These are phyloP conservation scores for Globisporangium perplexum DNA, from an alignment of 352 stramenopile species.

Conservation along the genomic window DNA sequence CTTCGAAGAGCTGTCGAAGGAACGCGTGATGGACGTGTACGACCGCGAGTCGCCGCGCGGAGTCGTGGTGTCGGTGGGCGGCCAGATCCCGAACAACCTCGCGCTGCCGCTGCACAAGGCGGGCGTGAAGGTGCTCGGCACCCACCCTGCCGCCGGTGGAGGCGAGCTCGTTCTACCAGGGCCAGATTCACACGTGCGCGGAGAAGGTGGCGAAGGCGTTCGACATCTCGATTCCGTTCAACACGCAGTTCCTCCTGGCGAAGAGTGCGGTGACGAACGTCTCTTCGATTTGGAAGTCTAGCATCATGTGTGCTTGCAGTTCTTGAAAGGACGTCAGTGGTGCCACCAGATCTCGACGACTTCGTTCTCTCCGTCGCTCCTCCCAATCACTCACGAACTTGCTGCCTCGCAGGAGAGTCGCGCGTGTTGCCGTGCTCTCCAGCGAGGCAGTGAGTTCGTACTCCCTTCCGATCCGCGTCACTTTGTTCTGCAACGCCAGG, in stretches of 20 bases:
- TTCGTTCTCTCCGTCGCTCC: too few relatives aligned
- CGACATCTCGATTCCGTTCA: constrained; percentile 95
- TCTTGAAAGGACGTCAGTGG: too few relatives aligned
- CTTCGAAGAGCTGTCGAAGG: constrained; percentile 94
- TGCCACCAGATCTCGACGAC: too few relatives aligned
- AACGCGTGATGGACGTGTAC: constrained; percentile 95
- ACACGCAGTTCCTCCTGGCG: constrained; percentile 95
- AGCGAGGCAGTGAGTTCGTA: too few relatives aligned
- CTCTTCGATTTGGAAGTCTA: too few relatives aligned
- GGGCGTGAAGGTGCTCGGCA: constrained; percentile 82
- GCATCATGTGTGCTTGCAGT: too few relatives aligned
- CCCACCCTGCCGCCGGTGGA: constrained; percentile 78
- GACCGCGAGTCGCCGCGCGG: constrained; percentile 81
- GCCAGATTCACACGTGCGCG: constrained; percentile 45
- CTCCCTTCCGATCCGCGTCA: too few relatives aligned
- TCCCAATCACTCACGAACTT: too few relatives aligned
- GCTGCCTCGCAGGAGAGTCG: too few relatives aligned
- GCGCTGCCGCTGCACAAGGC: constrained; percentile 88
- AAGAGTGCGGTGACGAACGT: constrained; percentile 89
- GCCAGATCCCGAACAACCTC: constrained; percentile 97
- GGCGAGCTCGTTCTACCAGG: constrained; percentile 57
- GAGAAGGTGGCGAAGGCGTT: constrained; percentile 91
- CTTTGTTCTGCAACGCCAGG: too few relatives aligned
- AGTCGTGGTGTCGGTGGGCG: constrained; percentile 92
- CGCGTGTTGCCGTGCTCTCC: too few relatives aligned